Evolutionary conservation across 352 stramenopile genomes (phyloP).

Genomic region (Aphanomyces invadans): DNA sequence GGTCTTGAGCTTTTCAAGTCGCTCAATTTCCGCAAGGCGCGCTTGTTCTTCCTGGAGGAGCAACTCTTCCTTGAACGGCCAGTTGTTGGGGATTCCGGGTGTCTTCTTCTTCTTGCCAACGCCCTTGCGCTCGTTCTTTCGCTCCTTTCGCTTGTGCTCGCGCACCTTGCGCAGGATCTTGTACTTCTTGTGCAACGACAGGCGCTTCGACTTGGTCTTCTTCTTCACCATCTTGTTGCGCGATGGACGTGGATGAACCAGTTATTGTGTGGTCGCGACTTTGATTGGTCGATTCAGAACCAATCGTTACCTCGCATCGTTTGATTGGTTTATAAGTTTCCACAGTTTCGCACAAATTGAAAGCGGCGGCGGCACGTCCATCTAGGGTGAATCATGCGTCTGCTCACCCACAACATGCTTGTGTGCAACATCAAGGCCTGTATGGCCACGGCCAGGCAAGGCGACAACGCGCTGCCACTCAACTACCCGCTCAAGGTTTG

Average conservation of each 20-base stretch:
- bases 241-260: conserved; percentile 10
- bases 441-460: conserved; percentile 58
- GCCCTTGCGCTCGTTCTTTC: conserved; percentile 86
- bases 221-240: conserved; percentile 95
- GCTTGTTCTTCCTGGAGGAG: conserved; percentile 72
- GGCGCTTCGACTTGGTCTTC: conserved; percentile 97
- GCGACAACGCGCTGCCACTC: conserved; percentile 46
- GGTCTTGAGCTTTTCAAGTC: conserved; percentile 48
- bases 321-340: conserved; percentile 13
- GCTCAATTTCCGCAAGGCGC: conserved; percentile 63
- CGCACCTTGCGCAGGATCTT: conserved; percentile 90
- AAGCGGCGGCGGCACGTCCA: background rate
- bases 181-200: conserved; percentile 98
- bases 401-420: conserved; percentile 85
- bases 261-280: background rate
- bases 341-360: too few relatives aligned
- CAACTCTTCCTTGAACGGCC: conserved; percentile 97
- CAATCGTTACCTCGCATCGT: conserved; percentile 9
- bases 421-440: conserved; percentile 82
- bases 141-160: conserved; percentile 93
- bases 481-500: conserved; percentile 74
- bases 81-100: conserved; percentile 97
- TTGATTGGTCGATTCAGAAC: conserved; percentile 4
- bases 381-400: conserved; percentile 44
- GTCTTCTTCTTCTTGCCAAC: conserved; percentile 94